A percentile compares a stretch with the other conserved stretches of the same genome.
Evolutionary conservation across 345 rosid genomes (phyloP).

Genomic region (Angophora floribunda): DNA sequence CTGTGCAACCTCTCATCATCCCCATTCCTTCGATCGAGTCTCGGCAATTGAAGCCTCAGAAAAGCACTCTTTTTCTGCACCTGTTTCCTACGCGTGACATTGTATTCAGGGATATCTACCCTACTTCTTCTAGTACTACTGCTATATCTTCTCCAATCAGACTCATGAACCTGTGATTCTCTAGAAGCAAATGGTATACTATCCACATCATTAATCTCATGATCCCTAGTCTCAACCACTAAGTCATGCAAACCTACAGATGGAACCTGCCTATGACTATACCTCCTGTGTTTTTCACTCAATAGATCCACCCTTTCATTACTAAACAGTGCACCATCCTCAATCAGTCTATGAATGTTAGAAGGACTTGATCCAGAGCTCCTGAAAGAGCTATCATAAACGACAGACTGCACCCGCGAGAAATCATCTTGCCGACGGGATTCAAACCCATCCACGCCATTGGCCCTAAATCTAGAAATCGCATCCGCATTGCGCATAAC

Average conservation of each 20-base stretch:
- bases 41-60: conserved; percentile 61
- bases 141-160: conserved; percentile 26
- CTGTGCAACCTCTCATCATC: conserved; percentile 37
- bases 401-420: not conserved
- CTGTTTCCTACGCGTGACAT: conserved; percentile 46
- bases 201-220: conserved; percentile 8
- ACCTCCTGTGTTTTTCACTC: conserved; percentile 30
- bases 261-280: conserved; percentile 10
- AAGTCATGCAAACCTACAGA: conserved; percentile 7
- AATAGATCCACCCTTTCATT: conserved; percentile 9
- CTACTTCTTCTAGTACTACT: conserved; percentile 34
- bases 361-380: conserved; percentile 23
- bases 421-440: conserved; percentile 21
- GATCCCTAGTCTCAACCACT: conserved; percentile 9
- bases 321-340: conserved; percentile 11
- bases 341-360: conserved; percentile 9
- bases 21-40: conserved; percentile 28
- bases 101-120: conserved; percentile 37
- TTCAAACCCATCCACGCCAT: conserved; percentile 13
- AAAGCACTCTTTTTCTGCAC: conserved; percentile 79
- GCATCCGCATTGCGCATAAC: conserved; percentile 31
- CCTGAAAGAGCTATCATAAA: conserved; percentile 21
- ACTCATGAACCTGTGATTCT: conserved; percentile 26
- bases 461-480: conserved; percentile 41
- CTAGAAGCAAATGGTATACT: conserved; percentile 11